Percentiles rank a stretch among this genome's conserved stretches.
Conservation (phyloP, 768 basidiomycete species). For the Hirschioporus abietinus region DNA sequence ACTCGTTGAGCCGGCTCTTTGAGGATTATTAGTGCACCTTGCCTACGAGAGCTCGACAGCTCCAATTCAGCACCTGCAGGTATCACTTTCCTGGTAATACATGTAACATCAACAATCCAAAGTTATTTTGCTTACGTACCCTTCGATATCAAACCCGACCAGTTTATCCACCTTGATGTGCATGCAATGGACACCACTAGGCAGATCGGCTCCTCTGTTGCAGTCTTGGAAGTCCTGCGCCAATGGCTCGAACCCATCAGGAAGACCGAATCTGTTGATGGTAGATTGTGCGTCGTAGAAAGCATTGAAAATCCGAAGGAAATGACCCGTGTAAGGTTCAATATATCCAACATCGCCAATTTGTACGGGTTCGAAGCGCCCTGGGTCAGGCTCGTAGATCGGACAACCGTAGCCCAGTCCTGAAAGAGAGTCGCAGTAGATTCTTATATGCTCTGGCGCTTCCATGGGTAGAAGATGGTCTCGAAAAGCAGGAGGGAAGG, state of each 20-base stretch:
- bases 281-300: background rate
- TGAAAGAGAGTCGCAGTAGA: background rate
- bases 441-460: background rate
- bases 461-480: too few species aligned
- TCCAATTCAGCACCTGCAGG: background rate
- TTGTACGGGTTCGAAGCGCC: background rate
- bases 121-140: background rate
- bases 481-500: too few species aligned
- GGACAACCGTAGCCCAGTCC: background rate
- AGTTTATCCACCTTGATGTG: background rate
- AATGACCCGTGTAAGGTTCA: background rate
- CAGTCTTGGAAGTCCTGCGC: background rate
- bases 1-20: background rate
- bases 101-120: too few species aligned
- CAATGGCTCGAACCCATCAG: background rate
- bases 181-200: background rate
- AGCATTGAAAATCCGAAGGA: background rate
- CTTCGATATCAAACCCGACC: background rate
- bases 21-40: background rate
- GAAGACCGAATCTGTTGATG: background rate
- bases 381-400: background rate
- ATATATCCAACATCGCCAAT: background rate
- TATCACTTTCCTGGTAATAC: background rate
- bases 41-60: background rate
- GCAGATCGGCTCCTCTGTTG: background rate